Evolutionary conservation across 139 green algal genomes (phyloP).

Genomic region (Chlorella sorokiniana): DNA sequence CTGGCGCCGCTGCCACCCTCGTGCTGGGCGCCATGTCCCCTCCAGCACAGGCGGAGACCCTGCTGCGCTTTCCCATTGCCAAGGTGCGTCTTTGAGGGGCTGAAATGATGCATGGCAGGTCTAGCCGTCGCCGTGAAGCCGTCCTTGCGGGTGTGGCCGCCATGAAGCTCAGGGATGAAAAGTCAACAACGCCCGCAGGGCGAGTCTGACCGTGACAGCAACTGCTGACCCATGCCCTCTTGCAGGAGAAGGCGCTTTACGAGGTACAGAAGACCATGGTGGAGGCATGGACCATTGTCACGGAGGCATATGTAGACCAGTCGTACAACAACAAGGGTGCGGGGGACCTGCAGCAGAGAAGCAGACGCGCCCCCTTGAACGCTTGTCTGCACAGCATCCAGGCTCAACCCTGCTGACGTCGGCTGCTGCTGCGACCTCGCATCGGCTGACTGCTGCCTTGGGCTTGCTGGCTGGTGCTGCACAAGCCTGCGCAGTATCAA

Average conservation of each 20-base stretch:
- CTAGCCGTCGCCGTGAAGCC: not conserved
- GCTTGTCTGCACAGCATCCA: too few relatives aligned
- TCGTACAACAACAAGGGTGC: slow-evolving; percentile 58
- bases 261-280: slow-evolving; percentile 78
- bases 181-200: too few relatives aligned
- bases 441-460: too few relatives aligned
- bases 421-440: too few relatives aligned
- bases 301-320: slow-evolving; percentile 74
- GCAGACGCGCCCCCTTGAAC: too few relatives aligned
- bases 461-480: too few relatives aligned
- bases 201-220: too few relatives aligned
- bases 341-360: slow-evolving; percentile 20
- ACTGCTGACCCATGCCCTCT: not conserved
- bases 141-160: not conserved
- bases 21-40: not conserved
- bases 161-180: too few relatives aligned
- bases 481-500: too few relatives aligned
- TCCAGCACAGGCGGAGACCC: not conserved
- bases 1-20: not conserved
- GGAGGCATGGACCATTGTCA: slow-evolving; percentile 85
- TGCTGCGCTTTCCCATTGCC: slow-evolving; percentile 12
- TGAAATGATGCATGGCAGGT: not conserved
- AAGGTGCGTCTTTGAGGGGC: not conserved
- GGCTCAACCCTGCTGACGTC: too few relatives aligned
- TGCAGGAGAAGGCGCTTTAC: slow-evolving; percentile 6